Base-by-base conservation (phyloP, 2,329 filamentous ascomycete genomes). In the Calonectria leucothoes region DNA sequence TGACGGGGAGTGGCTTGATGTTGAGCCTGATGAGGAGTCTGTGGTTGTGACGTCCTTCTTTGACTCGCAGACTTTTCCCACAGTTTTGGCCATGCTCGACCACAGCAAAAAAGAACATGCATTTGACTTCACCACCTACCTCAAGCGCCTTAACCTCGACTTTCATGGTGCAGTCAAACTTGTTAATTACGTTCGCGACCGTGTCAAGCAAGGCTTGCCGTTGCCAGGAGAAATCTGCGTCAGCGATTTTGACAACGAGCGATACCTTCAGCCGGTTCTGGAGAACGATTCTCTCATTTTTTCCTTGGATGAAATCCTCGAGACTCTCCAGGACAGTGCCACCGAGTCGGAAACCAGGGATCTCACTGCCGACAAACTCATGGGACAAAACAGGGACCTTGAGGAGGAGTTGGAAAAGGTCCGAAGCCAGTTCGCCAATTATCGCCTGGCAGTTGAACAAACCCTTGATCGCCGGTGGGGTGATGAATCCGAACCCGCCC, bases 211-310 rank as follows among this genome's bases (percentile, higher is more conserved):
- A 45, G 85, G 86, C 51, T 78, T 83, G 39, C 51, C 85, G 8
- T 81, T 91, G 4, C 91, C 91, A 0, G 87, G 90, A 71, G 85
- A 93, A 52, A 92, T 94, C 71, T 88, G 91, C 3, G 86, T 87
- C 42, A 86, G 87, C 2, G 87, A 92, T 31, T 92, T 98, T 75
- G 89, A 92, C n/a, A 91, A 95, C 74, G 96, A 98, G 76, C 89
- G 90, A 76, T 97, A 93, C 81, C 88, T 99, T 72, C 94, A 94
- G 81, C 97, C 97, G 0, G 93, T 95, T 5, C 86, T 99, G 10
- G 93, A 97, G 72, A 95, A 98, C 77, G 97, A 99, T 82, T 94
- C 96, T 5, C 87, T 98, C 67, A 91, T 99, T 37, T 95, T 97
- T 82, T 94, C 91, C 70, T 88, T 99, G 25, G 96, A 98, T 76